Evolutionary conservation across 2,329 filamentous ascomycete genomes (phyloP), one percentile per base, ranked within the genome.

Genomic region (Trichoderma pleuroti): DNA sequence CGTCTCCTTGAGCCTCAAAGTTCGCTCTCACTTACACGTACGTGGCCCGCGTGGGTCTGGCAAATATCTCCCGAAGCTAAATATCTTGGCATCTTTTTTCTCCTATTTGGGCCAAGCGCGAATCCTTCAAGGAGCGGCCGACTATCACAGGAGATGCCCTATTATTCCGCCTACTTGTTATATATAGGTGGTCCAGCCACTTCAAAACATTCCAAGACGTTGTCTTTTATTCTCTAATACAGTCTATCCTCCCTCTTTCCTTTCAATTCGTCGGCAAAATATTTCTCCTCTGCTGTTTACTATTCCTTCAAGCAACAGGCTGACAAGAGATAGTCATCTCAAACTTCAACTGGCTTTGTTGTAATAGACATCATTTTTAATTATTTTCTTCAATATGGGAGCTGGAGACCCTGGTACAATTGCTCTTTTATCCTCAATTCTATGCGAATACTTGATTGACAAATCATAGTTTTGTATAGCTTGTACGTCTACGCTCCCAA

Each of bases 21-120:
- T 11, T 52, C n/a, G n/a, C 46, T 52, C 7, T 21, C 46, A 52
- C 46, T 52, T 52, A 52, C 21, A 52, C n/a, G 30, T 52, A 54
- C 62, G 42, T 32, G 62, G 62, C 62, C 42, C 28, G 28, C 21
- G 62, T 64, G 62, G 62, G 62, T 36, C 62, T 52, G 28, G 28
- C 11, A 26, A 26, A n/a, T 24, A 34, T 18, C 7, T 10, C 14
- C 42, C n/a, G 42, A 36, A 52, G 14, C 62, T 64, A 64, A 64
- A 64, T 52, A 14, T 64, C 62, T 64, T 64, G 62, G 62, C 62
- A 64, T 16, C 30, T 52, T 54, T 52, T 64, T 64, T 64, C 62
- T 52, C 62, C 62, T 64, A 34, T 34, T 64, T 32, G 28, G 62
- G 62, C 42, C 16, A 64, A 54, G 62, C 42, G 42, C 28, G 12